Evolutionary conservation across 768 basidiomycete species (phyloP).

Genomic region (Tricholoma terreum): DNA sequence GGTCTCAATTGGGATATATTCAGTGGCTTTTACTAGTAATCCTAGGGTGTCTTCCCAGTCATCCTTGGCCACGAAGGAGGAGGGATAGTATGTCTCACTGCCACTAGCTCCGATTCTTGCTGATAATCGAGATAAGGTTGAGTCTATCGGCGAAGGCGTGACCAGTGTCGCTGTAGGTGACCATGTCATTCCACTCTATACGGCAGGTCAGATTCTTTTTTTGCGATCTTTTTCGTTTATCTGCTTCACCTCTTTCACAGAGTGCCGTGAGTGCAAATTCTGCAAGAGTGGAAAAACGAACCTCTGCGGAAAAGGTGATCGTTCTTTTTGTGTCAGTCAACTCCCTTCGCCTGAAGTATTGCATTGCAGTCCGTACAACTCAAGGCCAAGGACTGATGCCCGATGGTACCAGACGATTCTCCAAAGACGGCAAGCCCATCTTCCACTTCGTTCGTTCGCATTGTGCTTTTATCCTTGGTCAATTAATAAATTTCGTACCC

Average conservation of each 20-base stretch:
- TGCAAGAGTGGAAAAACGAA: constrained; percentile 99
- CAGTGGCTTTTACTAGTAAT: background rate
- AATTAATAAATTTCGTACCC: background rate
- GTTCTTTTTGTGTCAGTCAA: background rate
- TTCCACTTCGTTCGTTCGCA: constrained; percentile 77
- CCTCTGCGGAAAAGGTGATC: constrained; percentile 86
- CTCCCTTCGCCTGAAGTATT: background rate
- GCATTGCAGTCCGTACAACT: constrained; percentile 72
- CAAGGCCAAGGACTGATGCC: constrained; percentile 97
- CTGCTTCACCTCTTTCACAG: constrained; percentile 33
- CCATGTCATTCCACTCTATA: constrained; percentile 96
- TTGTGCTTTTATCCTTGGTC: background rate
- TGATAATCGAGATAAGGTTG: constrained; percentile 57
- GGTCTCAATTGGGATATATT: background rate
- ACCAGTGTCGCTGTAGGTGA: constrained; percentile 75
- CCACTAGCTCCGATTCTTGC: background rate
- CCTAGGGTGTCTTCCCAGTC: constrained; percentile 82
- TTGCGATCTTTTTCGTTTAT: background rate
- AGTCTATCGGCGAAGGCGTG: constrained; percentile 97
- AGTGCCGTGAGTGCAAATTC: constrained; percentile 97
- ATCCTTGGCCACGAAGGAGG: constrained; percentile 96
- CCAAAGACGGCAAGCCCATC: constrained; percentile 80
- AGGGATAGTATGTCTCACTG: constrained; percentile 61
- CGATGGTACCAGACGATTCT: constrained; percentile 85
- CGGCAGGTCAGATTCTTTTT: constrained; percentile 59